These are phyloP conservation scores for Botryotinia convoluta DNA, from an alignment of 2,329 filamentous ascomycete species.

Conservation along the genomic window DNA sequence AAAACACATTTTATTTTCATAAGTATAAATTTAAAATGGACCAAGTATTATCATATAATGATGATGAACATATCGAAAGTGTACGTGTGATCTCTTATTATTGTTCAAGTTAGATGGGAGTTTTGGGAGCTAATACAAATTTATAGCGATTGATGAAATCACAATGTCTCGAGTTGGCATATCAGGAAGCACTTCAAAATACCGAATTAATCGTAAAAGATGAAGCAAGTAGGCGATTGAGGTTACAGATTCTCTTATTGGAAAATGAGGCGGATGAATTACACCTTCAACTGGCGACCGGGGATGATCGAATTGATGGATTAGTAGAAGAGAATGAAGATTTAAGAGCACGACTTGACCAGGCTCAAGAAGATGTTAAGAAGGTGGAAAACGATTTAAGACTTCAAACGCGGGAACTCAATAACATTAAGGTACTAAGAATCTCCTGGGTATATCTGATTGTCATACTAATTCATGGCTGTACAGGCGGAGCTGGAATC, in stretches of 20 bases:
- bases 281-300: conserved; percentile 58
- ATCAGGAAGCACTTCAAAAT: conserved; percentile 62
- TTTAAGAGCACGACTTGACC: conserved; percentile 47
- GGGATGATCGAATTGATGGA: conserved; percentile 58
- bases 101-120: not conserved
- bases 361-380: conserved; percentile 42
- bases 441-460: not conserved
- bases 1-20: conserved; percentile 9
- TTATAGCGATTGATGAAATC: conserved; percentile 35
- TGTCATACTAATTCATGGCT: conserved; percentile 6
- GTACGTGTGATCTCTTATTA: conserved; percentile 23
- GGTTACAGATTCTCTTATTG: conserved; percentile 67
- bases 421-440: conserved; percentile 51
- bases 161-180: conserved; percentile 62
- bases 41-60: conserved; percentile 33
- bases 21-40: conserved; percentile 30
- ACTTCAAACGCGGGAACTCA: conserved; percentile 51
- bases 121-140: conserved; percentile 9
- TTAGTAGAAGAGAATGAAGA: conserved; percentile 51
- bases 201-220: conserved; percentile 69
- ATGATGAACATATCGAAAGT: conserved; percentile 33
- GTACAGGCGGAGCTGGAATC: conserved; percentile 67
- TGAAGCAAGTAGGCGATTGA: conserved; percentile 69
- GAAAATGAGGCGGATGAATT: conserved; percentile 71
- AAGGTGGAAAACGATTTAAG: conserved; percentile 44